Evolutionary conservation across 371 early-diverging fungal species (phyloP).

Genomic region (Saksenaea vasiformis): DNA sequence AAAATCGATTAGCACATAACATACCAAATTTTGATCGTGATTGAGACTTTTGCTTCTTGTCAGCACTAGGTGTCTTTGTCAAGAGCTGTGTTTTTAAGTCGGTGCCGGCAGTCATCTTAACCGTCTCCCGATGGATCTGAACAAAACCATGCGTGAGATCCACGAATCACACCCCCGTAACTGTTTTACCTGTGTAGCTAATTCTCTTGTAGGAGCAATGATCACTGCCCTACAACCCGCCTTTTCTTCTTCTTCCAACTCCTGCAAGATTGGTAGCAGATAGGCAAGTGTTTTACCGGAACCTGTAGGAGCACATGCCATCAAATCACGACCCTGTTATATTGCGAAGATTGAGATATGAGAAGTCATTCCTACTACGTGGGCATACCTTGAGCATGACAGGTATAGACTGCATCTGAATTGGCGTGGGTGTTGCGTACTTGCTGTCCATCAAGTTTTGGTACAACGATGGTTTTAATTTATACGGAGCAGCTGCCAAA

Average conservation of each 20-base stretch:
- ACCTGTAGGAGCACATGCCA: constrained; percentile 95
- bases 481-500: constrained; percentile 69
- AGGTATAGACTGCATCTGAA: constrained; percentile 95
- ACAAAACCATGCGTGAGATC: not conserved
- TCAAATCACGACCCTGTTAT: constrained; percentile 75
- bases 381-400: constrained; percentile 74
- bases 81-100: constrained; percentile 78
- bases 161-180: not conserved
- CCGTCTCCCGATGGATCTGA: constrained; percentile 79
- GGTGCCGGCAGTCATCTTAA: constrained; percentile 68
- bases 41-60: constrained; percentile 67
- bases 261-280: constrained; percentile 88
- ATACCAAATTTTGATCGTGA: constrained; percentile 71
- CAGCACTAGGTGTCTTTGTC: constrained; percentile 72
- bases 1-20: not conserved
- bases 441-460: constrained; percentile 36
- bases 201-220: constrained; percentile 97
- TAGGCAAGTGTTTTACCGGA: constrained; percentile 99
- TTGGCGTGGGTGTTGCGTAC: constrained; percentile 92
- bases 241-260: constrained; percentile 73
- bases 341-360: not conserved
- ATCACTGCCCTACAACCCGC: constrained; percentile 87
- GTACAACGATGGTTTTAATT: constrained; percentile 54
- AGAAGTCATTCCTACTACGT: too few species aligned
- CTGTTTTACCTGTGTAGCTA: constrained; percentile 83